Conservation (phyloP, 768 basidiomycete species). For the Psilocybe sp. region DNA sequence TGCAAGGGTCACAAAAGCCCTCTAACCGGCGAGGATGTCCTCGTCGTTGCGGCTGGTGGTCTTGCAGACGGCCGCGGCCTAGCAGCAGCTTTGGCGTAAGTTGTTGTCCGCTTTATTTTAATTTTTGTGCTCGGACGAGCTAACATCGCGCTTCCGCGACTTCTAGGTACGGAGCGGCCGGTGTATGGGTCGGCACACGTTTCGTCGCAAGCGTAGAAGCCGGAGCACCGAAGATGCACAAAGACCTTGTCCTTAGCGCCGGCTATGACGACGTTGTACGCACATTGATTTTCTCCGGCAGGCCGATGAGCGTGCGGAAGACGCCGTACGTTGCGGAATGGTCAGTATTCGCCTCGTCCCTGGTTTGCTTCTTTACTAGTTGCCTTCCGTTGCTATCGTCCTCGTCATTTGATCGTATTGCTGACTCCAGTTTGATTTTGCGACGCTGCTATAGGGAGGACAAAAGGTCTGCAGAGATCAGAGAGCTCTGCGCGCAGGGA, state of each 20-base stretch:
- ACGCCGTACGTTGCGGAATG: slow-evolving; percentile 78
- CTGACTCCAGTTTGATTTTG: background rate
- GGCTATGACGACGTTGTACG: slow-evolving; percentile 74
- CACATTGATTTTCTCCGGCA: slow-evolving; percentile 74
- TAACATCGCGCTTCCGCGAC: background rate
- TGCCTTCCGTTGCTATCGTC: background rate
- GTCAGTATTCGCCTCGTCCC: slow-evolving; percentile 30
- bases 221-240: slow-evolving; percentile 72
- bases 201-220: slow-evolving; percentile 84
- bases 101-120: too few relatives aligned
- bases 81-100: slow-evolving; percentile 69
- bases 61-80: slow-evolving; percentile 82
- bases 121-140: too few relatives aligned
- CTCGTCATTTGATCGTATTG: background rate
- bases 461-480: slow-evolving; percentile 56
- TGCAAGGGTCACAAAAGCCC: slow-evolving; percentile 69
- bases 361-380: background rate
- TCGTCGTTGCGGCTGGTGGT: slow-evolving; percentile 84
- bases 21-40: slow-evolving; percentile 70
- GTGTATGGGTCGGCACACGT: slow-evolving; percentile 87
- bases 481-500: slow-evolving; percentile 55
- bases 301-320: slow-evolving; percentile 79
- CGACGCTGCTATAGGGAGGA: slow-evolving; percentile 61
- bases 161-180: slow-evolving; percentile 73
- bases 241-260: slow-evolving; percentile 62